Conservation (phyloP, 208 protist genomes). For the Leishmania arabica region DNA sequence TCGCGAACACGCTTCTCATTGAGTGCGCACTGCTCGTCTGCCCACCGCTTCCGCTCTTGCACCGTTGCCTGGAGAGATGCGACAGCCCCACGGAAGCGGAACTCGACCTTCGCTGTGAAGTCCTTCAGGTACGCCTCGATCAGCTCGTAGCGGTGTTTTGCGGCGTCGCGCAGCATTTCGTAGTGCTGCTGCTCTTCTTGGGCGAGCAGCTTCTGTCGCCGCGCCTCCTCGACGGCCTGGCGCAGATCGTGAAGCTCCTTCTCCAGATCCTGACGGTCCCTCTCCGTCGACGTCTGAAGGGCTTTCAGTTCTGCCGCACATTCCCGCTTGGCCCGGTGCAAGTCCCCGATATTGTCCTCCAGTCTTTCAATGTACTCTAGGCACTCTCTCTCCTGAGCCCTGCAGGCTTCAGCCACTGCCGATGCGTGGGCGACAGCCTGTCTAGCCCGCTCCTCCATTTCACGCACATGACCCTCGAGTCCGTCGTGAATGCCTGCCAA, state of each 20-base stretch:
- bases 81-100: conserved; percentile 15
- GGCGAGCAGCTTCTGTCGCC: not conserved
- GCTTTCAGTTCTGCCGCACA: conserved; percentile 3
- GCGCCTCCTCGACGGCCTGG: not conserved
- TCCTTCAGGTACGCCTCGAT: not conserved
- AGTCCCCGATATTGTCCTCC: not conserved
- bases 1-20: conserved; percentile 10
- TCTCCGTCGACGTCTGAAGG: not conserved
- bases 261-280: conserved; percentile 5
- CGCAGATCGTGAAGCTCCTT: conserved; percentile 10
- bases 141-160: not conserved
- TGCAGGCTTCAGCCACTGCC: conserved; percentile 4
- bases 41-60: conserved; percentile 24
- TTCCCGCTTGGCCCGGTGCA: conserved; percentile 5
- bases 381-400: conserved; percentile 13
- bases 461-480: conserved; percentile 11
- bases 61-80: conserved; percentile 9
- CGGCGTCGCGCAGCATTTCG: not conserved
- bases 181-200: not conserved
- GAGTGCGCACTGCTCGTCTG: conserved; percentile 19
- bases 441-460: conserved; percentile 16
- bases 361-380: conserved; percentile 4
- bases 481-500: conserved; percentile 1
- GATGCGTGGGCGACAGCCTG: conserved; percentile 13
- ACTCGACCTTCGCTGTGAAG: conserved; percentile 5